A percentile compares a stretch with the other conserved stretches of the same genome.
Evolutionary conservation across 176 grass and related monocot species (phyloP).

Genomic region (Musa schizocarpa): DNA sequence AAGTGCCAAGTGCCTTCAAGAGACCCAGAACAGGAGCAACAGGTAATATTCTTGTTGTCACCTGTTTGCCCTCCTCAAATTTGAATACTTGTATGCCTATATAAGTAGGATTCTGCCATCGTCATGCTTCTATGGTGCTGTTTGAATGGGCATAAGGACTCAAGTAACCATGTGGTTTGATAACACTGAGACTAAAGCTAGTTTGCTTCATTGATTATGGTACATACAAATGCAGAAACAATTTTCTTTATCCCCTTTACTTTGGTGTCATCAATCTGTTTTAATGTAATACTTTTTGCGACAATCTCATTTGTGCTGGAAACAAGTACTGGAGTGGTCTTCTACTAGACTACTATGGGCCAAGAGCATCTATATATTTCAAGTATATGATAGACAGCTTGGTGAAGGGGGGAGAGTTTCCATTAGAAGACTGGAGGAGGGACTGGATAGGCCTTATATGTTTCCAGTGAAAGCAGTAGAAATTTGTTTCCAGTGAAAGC

Average conservation of each 20-base stretch:
- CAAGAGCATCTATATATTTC: no score
- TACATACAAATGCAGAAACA: slow-evolving; percentile 2
- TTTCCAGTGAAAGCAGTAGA: no score
- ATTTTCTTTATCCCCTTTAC: background rate
- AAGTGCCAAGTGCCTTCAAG: slow-evolving; percentile 54
- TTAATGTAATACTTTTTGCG: background rate
- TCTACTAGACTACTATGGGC: slow-evolving; percentile 40
- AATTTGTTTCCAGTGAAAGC: no score
- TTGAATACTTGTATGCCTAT: background rate
- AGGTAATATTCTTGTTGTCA: slow-evolving; percentile 31
- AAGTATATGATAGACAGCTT: no score
- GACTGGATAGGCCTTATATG: no score
- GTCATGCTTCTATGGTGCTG: slow-evolving; percentile 31
- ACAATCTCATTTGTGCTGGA: slow-evolving; percentile 33
- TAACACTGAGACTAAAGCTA: slow-evolving; percentile 64
- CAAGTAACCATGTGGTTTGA: slow-evolving; percentile 95
- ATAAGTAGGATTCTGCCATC: background rate
- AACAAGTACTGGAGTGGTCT: slow-evolving; percentile 92
- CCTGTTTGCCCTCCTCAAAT: slow-evolving; percentile 2
- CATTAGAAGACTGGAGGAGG: no score
- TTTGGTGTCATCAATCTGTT: background rate
- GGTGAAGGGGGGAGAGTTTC: no score
- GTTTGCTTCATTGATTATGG: slow-evolving; percentile 66
- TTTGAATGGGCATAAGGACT: slow-evolving; percentile 88
- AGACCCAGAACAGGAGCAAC: slow-evolving; percentile 37